Percentiles rank a stretch among this genome's conserved stretches.
Evolutionary conservation across 1,284 basidiomycete genomes (phyloP).

Genomic region (Boletus sp.): DNA sequence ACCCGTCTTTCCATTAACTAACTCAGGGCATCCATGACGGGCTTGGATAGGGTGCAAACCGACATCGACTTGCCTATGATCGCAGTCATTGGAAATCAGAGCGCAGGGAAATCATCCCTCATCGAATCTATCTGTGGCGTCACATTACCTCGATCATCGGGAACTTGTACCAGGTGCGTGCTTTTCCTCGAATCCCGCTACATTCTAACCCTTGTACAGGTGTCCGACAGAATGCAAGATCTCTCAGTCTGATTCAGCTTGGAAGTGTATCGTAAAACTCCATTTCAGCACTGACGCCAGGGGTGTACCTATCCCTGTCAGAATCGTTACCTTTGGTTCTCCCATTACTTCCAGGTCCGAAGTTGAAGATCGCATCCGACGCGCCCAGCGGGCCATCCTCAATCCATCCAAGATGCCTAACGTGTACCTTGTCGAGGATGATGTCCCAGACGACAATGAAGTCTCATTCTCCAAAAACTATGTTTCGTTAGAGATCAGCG

Average conservation of each 20-base stretch:
- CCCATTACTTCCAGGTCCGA: conserved; percentile 52
- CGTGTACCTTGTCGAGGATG: conserved; percentile 46
- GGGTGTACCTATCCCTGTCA: conserved; percentile 46
- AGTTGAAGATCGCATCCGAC: conserved; percentile 67
- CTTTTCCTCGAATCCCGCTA: fast-evolving
- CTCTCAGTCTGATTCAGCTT: conserved; percentile 46
- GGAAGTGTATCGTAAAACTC: conserved; percentile 65
- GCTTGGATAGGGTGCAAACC: conserved; percentile 52
- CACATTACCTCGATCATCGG: conserved; percentile 63
- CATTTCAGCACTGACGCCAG: conserved; percentile 52
- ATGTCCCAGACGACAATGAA: conserved; percentile 41
- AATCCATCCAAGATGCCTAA: conserved; percentile 51
- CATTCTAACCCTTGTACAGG: conserved; percentile 40
- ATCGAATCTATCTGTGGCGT: conserved; percentile 78
- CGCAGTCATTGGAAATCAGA: conserved; percentile 68
- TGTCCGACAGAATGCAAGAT: conserved; percentile 74
- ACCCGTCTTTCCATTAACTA: conserved; percentile 5
- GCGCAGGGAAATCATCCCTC: conserved; percentile 73
- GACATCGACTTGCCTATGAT: conserved; percentile 74
- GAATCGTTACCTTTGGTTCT: conserved; percentile 54
- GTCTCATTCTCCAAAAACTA: conserved; percentile 65
- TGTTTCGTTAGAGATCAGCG: conserved; percentile 68
- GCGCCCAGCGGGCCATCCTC: conserved; percentile 74
- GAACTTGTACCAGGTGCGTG: conserved; percentile 66
- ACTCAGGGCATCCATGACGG: not conserved